Evolutionary conservation across 371 early-diverging fungal genomes (phyloP).

Genomic region (Haplosporangium sp.): DNA sequence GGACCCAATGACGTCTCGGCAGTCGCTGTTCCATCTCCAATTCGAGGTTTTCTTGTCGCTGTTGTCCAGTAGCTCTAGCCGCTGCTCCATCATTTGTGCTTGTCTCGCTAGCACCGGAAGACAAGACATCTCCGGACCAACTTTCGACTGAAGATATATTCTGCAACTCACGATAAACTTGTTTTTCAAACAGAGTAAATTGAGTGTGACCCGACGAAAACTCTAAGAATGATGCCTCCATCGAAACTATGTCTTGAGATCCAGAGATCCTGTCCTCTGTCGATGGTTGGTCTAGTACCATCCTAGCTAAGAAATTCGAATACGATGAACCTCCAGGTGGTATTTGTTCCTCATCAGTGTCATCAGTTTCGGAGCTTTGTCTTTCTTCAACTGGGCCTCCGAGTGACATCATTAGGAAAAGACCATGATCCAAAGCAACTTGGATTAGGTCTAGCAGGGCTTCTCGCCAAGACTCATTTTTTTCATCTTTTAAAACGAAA

Average conservation of each 20-base stretch:
- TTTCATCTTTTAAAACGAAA: conserved; percentile 11
- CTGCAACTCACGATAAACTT: conserved; percentile 9
- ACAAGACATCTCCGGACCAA: conserved; percentile 25
- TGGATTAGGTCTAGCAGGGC: conserved; percentile 31
- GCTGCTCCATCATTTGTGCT: not conserved
- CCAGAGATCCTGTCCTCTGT: conserved; percentile 19
- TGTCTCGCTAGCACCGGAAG: not conserved
- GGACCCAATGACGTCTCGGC: conserved; percentile 11
- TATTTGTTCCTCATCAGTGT: not conserved
- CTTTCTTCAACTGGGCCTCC: conserved; percentile 13
- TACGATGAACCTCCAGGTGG: not conserved
- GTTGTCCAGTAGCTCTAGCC: not conserved
- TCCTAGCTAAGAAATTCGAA: not conserved
- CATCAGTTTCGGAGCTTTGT: not conserved
- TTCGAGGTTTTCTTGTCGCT: not conserved
- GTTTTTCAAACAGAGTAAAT: conserved; percentile 7
- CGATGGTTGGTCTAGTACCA: not conserved
- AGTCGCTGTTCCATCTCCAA: not conserved
- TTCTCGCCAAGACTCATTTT: conserved; percentile 30
- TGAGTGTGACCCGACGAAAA: conserved; percentile 21
- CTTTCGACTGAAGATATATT: conserved; percentile 7
- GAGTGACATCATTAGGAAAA: conserved; percentile 19
- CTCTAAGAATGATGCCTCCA: conserved; percentile 29
- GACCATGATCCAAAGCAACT: conserved; percentile 21
- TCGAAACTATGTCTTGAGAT: conserved; percentile 7